Evolutionary conservation across 148 eudicot species (phyloP), one percentile per base, ranked within the genome.

Genomic region (Rhododendron simsii): DNA sequence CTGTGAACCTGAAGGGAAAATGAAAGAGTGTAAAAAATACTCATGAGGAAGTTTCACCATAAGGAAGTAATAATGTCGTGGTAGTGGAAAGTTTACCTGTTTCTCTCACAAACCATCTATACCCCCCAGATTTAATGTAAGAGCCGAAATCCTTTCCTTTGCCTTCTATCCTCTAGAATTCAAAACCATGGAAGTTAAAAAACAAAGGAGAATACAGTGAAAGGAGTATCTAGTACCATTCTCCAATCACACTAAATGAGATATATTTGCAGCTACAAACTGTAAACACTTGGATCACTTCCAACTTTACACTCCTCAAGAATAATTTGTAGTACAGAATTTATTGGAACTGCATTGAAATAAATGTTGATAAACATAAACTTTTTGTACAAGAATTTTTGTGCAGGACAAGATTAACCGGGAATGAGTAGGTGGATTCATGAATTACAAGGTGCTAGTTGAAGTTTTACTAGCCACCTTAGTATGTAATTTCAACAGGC

Each of bases 41-140:
- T 63, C 35, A 37, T 13, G 81, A n/a, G 5, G 20, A 81, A 83
- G 33, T 45, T 59, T 59, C n/a, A 59, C 2, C 0, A 21, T 16
- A 81, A 30, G 8, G 20, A 81, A 73, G 45, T 45, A 35, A 45
- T 26, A 81, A 78, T 86, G 26, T 65, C n/a, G 13, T 39, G 20
- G 35, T 14, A 57, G 28, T 3, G 61, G 18, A 2, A 30, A 83
- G 5, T 7, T 82, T 89, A 97, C 99, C 99, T 90, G 99, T 97
- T 92, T 97, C 98, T 91, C 99, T 93, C 53, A 97, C 98, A 90
- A 97, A 97, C 99, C 99, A 97, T 59, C 88, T 86, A 79, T 94
- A 90, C 18, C 88, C 93, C 85, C 99, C 99, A 33, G 95, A 93
- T 89, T 92, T 93, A 74, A 94, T 87, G 88, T 86, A 90, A n/a